Evolutionary conservation across 768 basidiomycete species (phyloP).

Genomic region (Leucogyrophana mollusca): DNA sequence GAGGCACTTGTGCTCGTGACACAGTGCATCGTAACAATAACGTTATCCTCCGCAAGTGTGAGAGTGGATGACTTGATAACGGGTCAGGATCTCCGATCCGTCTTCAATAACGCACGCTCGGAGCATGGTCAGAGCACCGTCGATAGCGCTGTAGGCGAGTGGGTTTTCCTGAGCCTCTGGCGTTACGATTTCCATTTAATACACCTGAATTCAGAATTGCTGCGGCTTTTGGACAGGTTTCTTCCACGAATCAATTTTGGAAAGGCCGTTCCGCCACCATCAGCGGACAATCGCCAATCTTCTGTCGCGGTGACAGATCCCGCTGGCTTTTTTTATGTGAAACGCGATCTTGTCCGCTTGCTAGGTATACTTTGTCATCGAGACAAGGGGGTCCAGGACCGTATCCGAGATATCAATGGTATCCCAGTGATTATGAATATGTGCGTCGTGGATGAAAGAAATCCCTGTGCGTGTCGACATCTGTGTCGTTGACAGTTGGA

Average conservation of each 20-base stretch:
- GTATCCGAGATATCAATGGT: conserved; percentile 66
- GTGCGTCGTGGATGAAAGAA: conserved; percentile 87
- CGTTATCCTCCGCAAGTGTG: conserved; percentile 36
- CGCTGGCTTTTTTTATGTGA: conserved; percentile 78
- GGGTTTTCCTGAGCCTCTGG: background rate
- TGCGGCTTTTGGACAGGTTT: conserved; percentile 75
- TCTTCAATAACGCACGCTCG: conserved; percentile 43
- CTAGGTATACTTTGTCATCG: conserved; percentile 76
- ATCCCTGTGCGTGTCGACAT: conserved; percentile 71
- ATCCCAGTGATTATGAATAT: conserved; percentile 83
- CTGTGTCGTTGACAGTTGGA: background rate
- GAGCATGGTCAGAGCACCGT: conserved; percentile 44
- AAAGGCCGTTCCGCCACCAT: conserved; percentile 42
- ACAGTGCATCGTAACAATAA: conserved; percentile 70
- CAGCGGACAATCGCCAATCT: conserved; percentile 1
- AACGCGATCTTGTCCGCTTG: conserved; percentile 86
- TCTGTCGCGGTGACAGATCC: conserved; percentile 33
- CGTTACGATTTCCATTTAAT: conserved; percentile 2
- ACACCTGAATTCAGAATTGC: conserved; percentile 51
- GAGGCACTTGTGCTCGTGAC: conserved; percentile 78
- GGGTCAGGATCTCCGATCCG: conserved; percentile 26
- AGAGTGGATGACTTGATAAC: conserved; percentile 39
- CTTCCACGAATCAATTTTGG: conserved; percentile 85
- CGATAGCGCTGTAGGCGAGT: conserved; percentile 59
- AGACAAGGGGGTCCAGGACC: conserved; percentile 68